Evolutionary conservation across 1,284 basidiomycete species (phyloP).

Genomic region (Apiotrichum mycotoxinovorans): DNA sequence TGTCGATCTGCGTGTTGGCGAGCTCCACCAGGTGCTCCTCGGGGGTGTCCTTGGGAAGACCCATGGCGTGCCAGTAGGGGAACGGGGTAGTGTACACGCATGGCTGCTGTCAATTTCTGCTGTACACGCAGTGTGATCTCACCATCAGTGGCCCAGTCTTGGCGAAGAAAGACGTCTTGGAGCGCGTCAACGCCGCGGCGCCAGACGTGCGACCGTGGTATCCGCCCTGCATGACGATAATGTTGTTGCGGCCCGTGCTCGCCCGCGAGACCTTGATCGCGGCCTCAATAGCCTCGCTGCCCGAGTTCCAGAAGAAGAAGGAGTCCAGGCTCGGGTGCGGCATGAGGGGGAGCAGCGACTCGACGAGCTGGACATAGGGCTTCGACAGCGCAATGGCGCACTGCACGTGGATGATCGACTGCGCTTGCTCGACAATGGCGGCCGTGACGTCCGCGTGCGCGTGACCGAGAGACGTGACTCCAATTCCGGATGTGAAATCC

Average conservation of each 20-base stretch:
- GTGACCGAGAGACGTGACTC: constrained; percentile 45
- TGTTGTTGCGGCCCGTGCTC: constrained; percentile 75
- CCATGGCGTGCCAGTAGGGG: constrained; percentile 91
- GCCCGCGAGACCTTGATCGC: constrained; percentile 57
- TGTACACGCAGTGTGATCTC: too few relatives aligned
- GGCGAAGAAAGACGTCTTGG: constrained; percentile 81
- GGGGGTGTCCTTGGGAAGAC: constrained; percentile 61
- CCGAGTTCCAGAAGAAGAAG: constrained; percentile 96
- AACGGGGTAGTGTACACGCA: constrained; percentile 74
- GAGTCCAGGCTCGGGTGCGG: constrained; percentile 51
- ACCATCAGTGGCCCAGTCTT: constrained; percentile 38
- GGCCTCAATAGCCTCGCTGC: constrained; percentile 36
- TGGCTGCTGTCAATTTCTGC: too few relatives aligned
- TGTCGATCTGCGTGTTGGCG: constrained; percentile 75
- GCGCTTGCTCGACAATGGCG: constrained; percentile 78
- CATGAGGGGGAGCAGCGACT: constrained; percentile 25
- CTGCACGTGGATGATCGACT: constrained; percentile 73
- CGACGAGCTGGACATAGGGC: constrained; percentile 23
- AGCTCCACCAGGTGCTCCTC: constrained; percentile 64
- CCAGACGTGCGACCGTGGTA: constrained; percentile 78
- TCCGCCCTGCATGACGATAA: constrained; percentile 80
- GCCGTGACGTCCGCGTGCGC: constrained; percentile 78
- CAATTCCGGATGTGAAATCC: constrained; percentile 81
- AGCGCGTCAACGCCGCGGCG: constrained; percentile 80
- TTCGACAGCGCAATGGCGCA: constrained; percentile 31